A percentile compares a stretch with the other conserved stretches of the same genome.
Evolutionary conservation across 352 stramenopile genomes (phyloP).

Genomic region (Phytophthora niederhauseri): DNA sequence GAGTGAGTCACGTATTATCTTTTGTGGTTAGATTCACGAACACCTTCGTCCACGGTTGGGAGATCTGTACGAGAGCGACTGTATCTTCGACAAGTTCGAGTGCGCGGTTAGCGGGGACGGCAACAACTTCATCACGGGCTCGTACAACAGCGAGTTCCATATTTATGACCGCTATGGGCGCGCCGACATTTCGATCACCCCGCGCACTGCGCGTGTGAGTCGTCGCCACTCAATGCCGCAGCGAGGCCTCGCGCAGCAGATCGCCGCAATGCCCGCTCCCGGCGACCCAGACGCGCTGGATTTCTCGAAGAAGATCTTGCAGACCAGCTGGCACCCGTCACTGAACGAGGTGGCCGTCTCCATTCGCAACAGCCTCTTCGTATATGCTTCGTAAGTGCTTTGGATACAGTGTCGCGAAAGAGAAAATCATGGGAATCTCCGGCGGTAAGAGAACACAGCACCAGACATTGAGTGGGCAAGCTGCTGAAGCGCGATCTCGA

Average conservation of each 20-base stretch:
- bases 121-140: constrained; percentile 94
- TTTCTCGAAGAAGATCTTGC: constrained; percentile 88
- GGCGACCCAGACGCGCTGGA: constrained; percentile 65
- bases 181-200: constrained; percentile 73
- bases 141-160: constrained; percentile 95
- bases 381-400: constrained; percentile 63
- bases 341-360: constrained; percentile 81
- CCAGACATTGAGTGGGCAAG: constrained; percentile 11
- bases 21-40: constrained; percentile 87
- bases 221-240: constrained; percentile 78
- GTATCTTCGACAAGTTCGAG: constrained; percentile 98
- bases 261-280: constrained; percentile 39
- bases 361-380: constrained; percentile 86
- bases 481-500: constrained; percentile 15
- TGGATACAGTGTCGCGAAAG: constrained; percentile 2
- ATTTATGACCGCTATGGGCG: constrained; percentile 90
- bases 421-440: constrained; percentile 11
- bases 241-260: constrained; percentile 64
- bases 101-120: constrained; percentile 91
- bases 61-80: constrained; percentile 96
- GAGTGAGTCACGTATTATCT: not conserved
- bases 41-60: constrained; percentile 87
- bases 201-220: constrained; percentile 41
- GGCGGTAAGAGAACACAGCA: constrained; percentile 21
- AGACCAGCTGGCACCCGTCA: constrained; percentile 86